phyloP scores from a whole-genome alignment of 148 eudicot genomes.

The Camellia granthamiana region DNA sequence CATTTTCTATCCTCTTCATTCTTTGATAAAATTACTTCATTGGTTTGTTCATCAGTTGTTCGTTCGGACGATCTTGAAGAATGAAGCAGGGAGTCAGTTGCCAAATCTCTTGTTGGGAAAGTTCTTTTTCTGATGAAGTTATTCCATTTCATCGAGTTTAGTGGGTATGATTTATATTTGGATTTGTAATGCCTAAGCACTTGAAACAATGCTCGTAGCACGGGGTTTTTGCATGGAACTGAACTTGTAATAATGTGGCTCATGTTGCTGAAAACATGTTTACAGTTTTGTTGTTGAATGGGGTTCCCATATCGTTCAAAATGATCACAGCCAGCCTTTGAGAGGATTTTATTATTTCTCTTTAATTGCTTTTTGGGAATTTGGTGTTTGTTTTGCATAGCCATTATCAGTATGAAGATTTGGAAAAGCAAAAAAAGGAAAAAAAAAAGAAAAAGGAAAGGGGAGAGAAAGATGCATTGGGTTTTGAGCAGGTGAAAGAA shows the following conservation, averaged over 20 bases:
- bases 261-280: neutral
- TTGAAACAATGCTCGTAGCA: neutral
- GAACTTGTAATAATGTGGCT: constrained; percentile 7
- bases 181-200: neutral
- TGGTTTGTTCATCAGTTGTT: constrained; percentile 15
- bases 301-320: neutral
- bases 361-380: neutral
- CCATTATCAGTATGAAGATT: neutral
- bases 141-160: neutral
- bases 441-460: neutral
- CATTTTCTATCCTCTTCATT: neutral
- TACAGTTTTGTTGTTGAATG: neutral
- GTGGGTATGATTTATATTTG: constrained; percentile 4
- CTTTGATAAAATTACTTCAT: neutral
- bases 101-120: constrained; percentile 1
- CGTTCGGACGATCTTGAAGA: constrained; percentile 17
- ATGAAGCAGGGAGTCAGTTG: constrained; percentile 2
- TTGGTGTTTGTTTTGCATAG: too few relatives aligned
- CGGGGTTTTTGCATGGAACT: neutral
- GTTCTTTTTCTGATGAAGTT: neutral
- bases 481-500: neutral
- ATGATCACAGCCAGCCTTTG: neutral
- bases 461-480: neutral
- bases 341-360: neutral
- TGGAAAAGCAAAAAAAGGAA: neutral